phyloP scores from a whole-genome alignment of 2,329 filamentous ascomycete genomes.

The Dactylellina haptotyla region DNA sequence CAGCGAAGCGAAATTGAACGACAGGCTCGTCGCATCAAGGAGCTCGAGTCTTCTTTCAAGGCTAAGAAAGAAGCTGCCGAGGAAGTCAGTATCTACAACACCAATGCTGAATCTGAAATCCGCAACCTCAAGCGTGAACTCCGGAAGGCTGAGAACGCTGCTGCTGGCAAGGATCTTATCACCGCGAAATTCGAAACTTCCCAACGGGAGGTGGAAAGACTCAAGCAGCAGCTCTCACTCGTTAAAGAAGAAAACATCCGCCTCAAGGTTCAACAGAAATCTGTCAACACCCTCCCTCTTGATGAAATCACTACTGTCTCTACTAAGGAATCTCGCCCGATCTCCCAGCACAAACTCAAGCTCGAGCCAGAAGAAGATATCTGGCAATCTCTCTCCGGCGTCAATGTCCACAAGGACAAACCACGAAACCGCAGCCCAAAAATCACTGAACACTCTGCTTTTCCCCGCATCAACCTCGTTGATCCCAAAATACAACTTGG shows the following conservation, averaged over 20 bases:
- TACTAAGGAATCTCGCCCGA: conserved; percentile 4
- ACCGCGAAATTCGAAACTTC: conserved; percentile 29
- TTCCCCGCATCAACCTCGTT: conserved; percentile 38
- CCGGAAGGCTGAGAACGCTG: conserved; percentile 45
- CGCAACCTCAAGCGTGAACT: conserved; percentile 46
- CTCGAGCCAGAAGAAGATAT: conserved; percentile 21
- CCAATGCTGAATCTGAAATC: conserved; percentile 42
- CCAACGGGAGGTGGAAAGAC: conserved; percentile 43
- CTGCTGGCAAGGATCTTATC: conserved; percentile 45
- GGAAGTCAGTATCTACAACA: conserved; percentile 26
- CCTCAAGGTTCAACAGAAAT: conserved; percentile 35
- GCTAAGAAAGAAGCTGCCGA: conserved; percentile 33
- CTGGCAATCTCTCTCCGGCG: conserved; percentile 29
- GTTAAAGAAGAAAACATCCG: conserved; percentile 48
- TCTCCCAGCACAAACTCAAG: neutral
- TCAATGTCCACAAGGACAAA: conserved; percentile 36
- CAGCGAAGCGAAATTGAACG: conserved; percentile 49
- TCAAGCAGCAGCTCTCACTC: conserved; percentile 40
- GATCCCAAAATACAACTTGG: conserved; percentile 32
- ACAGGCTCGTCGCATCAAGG: conserved; percentile 46
- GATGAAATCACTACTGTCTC: conserved; percentile 22
- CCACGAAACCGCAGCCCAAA: conserved; percentile 32
- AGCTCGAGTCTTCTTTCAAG: conserved; percentile 42
- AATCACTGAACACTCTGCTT: conserved; percentile 44
- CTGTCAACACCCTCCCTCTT: conserved; percentile 10